Evolutionary conservation across 2,329 filamentous ascomycete genomes (phyloP).

Genomic region (Calonectria henricotiae): DNA sequence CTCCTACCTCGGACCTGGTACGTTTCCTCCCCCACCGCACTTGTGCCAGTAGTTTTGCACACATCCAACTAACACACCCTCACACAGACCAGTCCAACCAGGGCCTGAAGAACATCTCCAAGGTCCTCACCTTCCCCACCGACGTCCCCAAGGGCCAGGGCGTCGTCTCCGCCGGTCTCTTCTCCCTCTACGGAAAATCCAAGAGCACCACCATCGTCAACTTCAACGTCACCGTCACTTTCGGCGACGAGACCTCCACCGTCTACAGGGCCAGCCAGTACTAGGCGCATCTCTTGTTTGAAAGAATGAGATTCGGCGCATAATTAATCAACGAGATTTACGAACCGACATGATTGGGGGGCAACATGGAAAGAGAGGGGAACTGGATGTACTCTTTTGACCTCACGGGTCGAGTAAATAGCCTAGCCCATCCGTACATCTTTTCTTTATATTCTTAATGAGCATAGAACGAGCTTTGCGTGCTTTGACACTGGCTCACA

Average conservation of each 20-base stretch:
- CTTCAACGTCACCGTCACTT: slow-evolving; percentile 34
- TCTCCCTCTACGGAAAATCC: slow-evolving; percentile 54
- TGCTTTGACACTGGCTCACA: not conserved
- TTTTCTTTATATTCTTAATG: slow-evolving; percentile 24
- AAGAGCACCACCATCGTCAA: slow-evolving; percentile 16
- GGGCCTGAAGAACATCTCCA: slow-evolving; percentile 47
- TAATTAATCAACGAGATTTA: not conserved
- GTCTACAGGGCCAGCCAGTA: slow-evolving; percentile 15
- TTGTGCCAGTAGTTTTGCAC: too few species aligned
- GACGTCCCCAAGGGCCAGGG: slow-evolving; percentile 46
- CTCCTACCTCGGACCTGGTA: slow-evolving; percentile 59
- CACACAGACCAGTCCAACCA: slow-evolving; percentile 48
- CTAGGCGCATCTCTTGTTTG: too few species aligned
- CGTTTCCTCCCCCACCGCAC: not conserved
- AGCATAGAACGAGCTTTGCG: slow-evolving; percentile 10
- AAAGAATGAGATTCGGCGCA: not conserved
- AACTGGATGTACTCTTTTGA: not conserved
- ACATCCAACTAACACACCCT: slow-evolving; percentile 4
- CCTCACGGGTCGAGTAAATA: slow-evolving; percentile 3
- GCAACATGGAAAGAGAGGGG: not conserved
- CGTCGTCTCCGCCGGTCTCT: slow-evolving; percentile 50
- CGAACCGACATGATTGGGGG: not conserved
- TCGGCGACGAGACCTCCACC: slow-evolving; percentile 29
- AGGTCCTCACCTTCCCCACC: slow-evolving; percentile 51
- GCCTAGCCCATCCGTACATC: slow-evolving; percentile 26